A percentile compares a stretch with the other conserved stretches of the same genome.
Conservation (phyloP, 768 basidiomycete species). For the Lactifluus echinatus region DNA sequence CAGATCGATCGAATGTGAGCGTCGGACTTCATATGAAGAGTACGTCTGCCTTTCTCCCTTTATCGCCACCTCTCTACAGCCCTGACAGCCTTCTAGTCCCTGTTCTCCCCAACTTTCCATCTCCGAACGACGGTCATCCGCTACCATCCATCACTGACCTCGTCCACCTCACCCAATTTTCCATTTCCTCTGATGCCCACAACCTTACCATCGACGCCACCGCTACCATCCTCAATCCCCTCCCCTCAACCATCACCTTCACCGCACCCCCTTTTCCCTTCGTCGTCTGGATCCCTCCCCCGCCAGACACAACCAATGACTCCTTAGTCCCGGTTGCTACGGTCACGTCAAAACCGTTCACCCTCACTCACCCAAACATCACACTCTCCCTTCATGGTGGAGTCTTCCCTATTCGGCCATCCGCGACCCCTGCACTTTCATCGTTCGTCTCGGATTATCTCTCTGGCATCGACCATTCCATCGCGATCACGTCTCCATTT, state of each 20-base stretch:
- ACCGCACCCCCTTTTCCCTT: constrained; percentile 55
- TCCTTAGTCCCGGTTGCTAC: constrained; percentile 41
- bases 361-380: constrained; percentile 59
- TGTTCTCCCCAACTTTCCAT: constrained; percentile 54
- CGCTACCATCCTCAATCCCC: constrained; percentile 53
- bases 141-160: constrained; percentile 52
- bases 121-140: constrained; percentile 41
- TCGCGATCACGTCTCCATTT: constrained; percentile 45
- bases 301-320: constrained; percentile 17
- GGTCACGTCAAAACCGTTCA: constrained; percentile 46
- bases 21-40: constrained; percentile 40
- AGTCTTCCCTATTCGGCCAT: constrained; percentile 43
- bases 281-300: constrained; percentile 40
- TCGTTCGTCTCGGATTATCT: constrained; percentile 58
- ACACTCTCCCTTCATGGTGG: constrained; percentile 47
- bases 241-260: constrained; percentile 40
- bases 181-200: constrained; percentile 30
- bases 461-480: constrained; percentile 45
- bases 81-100: constrained; percentile 40
- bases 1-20: background rate
- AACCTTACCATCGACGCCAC: constrained; percentile 33
- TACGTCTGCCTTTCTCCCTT: constrained; percentile 27
- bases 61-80: constrained; percentile 7
- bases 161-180: constrained; percentile 51
- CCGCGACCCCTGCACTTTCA: constrained; percentile 41